Base-by-base conservation (phyloP, 495 filamentous ascomycete species). In the Margaritispora aquatica region DNA sequence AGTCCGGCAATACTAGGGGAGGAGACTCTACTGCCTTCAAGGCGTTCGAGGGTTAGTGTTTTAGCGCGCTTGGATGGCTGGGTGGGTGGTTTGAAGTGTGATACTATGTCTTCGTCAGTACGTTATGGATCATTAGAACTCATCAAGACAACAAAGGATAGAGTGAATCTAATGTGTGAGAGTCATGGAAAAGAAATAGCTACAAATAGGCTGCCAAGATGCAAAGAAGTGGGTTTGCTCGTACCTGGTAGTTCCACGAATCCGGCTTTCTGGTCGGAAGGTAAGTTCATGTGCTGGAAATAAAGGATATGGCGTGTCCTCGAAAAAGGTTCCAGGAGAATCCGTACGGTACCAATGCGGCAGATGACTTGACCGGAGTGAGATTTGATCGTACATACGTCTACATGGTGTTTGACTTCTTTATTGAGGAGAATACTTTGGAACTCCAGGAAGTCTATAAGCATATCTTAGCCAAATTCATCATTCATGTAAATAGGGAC, bases 401-500 rank as follows among this genome's bases (percentile, higher is more conserved):
- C 59, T 19, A 21, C 26, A 26, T 29, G 22, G 27, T 20, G 29
- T 56, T 61, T 55, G 8, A 61, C 24, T n/a, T 49, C 46, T 51
- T 61, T 61, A 44, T 56, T 44, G 17, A 61, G 36, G 9, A 62
- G 21, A 3, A 53, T 19, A 2, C 24, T 22, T 44, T 62, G 60
- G 31, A 62, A 62, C 9, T 58, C 29, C 3, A 46, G 9, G 41
- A 50, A 62, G 58, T 70, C 44, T 61, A 23, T 31, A 24, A 49
- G 36, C 7, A 9, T n/a, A n/a, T n/a, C n/a, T n/a, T n/a, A n/a
- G n/a, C n/a, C n/a, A n/a, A n/a, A n/a, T n/a, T n/a, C n/a, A n/a
- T n/a, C n/a, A n/a, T n/a, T n/a, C n/a, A n/a, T n/a, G n/a, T n/a
- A 27, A 11, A 49, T 17, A 4, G 7, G 34, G 2, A 31, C 2